Conservation (phyloP, 177 flowering plant species). For the Vitis hybrid region DNA sequence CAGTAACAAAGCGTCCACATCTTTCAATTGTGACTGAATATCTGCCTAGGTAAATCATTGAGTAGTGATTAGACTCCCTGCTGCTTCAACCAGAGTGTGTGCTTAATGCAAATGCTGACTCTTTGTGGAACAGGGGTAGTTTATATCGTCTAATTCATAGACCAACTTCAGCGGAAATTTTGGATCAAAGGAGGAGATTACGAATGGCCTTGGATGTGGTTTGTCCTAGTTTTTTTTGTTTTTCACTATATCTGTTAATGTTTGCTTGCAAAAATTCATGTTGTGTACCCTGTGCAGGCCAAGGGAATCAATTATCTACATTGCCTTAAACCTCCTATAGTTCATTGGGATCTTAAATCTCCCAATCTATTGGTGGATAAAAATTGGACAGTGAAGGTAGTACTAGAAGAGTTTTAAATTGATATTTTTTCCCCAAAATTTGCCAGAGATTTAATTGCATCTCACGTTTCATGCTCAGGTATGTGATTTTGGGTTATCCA, state of each 20-base stretch:
- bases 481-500: slow-evolving; percentile 95
- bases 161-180: slow-evolving; percentile 68
- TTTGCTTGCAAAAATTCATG: slow-evolving; percentile 6
- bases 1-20: slow-evolving; percentile 91
- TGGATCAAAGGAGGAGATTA: slow-evolving; percentile 77
- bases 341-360: slow-evolving; percentile 97
- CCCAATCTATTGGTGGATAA: slow-evolving; percentile 94
- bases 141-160: slow-evolving; percentile 80
- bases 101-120: neutral
- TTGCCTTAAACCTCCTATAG: slow-evolving; percentile 77
- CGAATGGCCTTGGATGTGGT: slow-evolving; percentile 99
- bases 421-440: neutral
- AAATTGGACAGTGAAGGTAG: slow-evolving; percentile 95
- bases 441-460: slow-evolving; percentile 1
- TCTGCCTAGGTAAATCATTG: slow-evolving; percentile 64
- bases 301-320: slow-evolving; percentile 96
- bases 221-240: slow-evolving; percentile 20
- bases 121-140: slow-evolving; percentile 72
- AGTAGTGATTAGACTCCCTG: too few relatives aligned
- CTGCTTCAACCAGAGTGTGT: neutral
- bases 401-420: neutral
- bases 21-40: slow-evolving; percentile 94
- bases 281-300: slow-evolving; percentile 53
- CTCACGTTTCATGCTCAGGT: slow-evolving; percentile 50
- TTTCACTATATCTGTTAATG: neutral